Evolutionary conservation across 768 basidiomycete genomes (phyloP).

Genomic region (Tubosaeta sp.): DNA sequence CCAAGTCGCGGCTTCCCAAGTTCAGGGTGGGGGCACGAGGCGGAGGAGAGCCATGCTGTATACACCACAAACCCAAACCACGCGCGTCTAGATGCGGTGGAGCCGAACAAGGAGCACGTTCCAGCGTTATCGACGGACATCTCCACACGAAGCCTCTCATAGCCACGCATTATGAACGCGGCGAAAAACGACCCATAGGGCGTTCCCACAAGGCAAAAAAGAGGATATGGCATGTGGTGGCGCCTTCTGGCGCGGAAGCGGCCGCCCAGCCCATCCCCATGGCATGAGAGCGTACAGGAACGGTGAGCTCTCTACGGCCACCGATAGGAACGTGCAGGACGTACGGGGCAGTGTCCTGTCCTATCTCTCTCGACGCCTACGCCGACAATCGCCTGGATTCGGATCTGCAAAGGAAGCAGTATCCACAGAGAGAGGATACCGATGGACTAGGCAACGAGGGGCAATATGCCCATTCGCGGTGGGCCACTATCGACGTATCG

Average conservation of each 20-base stretch:
- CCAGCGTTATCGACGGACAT: background rate
- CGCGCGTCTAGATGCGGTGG: background rate
- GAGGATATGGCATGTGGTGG: no score
- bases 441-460: no score
- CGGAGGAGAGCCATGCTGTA: background rate
- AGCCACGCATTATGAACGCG: no score
- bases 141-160: background rate
- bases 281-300: background rate
- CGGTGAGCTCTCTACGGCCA: background rate
- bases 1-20: background rate
- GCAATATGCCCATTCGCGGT: no score
- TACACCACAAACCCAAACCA: background rate
- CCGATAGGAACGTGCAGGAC: background rate
- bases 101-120: no score
- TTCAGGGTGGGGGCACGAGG: background rate
- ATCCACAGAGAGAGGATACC: no score
- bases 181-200: no score
- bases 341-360: background rate
- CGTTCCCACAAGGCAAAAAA: no score
- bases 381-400: conserved; percentile 26
- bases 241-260: conserved; percentile 9
- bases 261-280: conserved; percentile 5
- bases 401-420: conserved; percentile 16
- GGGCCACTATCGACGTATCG: no score
- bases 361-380: no score